phyloP scores from a whole-genome alignment of 2,329 filamentous ascomycete genomes.

The Leptoxyphium fumago region DNA sequence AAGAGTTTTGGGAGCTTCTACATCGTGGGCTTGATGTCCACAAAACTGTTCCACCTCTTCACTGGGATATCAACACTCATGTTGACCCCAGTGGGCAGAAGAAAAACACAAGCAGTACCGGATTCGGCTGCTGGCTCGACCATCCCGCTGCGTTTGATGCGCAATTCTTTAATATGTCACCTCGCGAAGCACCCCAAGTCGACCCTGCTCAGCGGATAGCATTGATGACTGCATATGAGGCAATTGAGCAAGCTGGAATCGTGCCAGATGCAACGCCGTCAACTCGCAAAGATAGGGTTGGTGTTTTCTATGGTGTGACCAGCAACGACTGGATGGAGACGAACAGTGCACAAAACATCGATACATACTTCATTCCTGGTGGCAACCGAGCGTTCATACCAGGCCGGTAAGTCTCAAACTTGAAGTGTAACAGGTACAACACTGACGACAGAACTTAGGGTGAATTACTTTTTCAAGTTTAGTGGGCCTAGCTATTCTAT shows the following conservation, averaged over 20 bases:
- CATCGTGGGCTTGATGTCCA: neutral
- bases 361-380: slow-evolving; percentile 12
- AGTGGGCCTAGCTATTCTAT: slow-evolving; percentile 6
- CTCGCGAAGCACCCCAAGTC: slow-evolving; percentile 9
- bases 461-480: slow-evolving; percentile 4
- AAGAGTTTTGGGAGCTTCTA: slow-evolving; percentile 22
- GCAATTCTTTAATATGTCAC: slow-evolving; percentile 11
- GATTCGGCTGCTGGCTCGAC: slow-evolving; percentile 2
- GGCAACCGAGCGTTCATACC: slow-evolving; percentile 15
- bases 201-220: slow-evolving; percentile 13
- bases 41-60: neutral
- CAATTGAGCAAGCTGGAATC: slow-evolving; percentile 7
- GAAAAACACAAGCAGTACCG: slow-evolving; percentile 1
- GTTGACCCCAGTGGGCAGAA: slow-evolving; percentile 1
- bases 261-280: neutral
- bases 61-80: slow-evolving; percentile 1
- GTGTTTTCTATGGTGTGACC: slow-evolving; percentile 20
- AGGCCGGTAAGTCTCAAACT: slow-evolving; percentile 1
- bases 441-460: too few relatives aligned
- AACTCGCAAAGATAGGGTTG: slow-evolving; percentile 13
- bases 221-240: slow-evolving; percentile 15
- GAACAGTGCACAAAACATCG: slow-evolving; percentile 6
- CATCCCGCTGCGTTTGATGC: slow-evolving; percentile 11
- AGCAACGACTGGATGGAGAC: slow-evolving; percentile 20
- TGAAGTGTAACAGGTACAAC: neutral